Evolutionary conservation across 257 asterid genomes (phyloP).

Genomic region (Orobanche coerulescens): DNA sequence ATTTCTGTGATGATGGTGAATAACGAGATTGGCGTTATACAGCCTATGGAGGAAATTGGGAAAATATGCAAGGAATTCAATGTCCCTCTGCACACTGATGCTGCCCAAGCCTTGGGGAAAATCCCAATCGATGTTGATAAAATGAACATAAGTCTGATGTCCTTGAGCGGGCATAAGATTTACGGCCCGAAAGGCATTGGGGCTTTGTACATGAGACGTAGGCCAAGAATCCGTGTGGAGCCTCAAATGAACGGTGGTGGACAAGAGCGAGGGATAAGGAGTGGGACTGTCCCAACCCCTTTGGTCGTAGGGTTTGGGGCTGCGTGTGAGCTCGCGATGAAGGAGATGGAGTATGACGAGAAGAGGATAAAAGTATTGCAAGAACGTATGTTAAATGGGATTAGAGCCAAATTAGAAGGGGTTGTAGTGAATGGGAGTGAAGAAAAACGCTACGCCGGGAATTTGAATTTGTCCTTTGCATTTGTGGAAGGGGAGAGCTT

Average conservation of each 20-base stretch:
- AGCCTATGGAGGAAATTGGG: constrained; percentile 86
- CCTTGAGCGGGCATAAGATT: constrained; percentile 91
- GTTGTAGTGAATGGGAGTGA: constrained; percentile 92
- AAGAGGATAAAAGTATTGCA: constrained; percentile 53
- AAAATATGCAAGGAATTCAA: constrained; percentile 70
- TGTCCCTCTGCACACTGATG: constrained; percentile 86
- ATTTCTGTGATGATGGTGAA: constrained; percentile 95
- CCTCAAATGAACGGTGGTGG: constrained; percentile 99
- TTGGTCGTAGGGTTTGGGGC: constrained; percentile 94
- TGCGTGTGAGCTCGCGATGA: constrained; percentile 84
- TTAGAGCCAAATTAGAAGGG: constrained; percentile 60
- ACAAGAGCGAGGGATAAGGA: constrained; percentile 96
- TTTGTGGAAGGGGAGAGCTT: constrained; percentile 98
- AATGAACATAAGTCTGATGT: constrained; percentile 92
- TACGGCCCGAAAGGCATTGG: constrained; percentile 97
- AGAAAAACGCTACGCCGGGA: constrained; percentile 75
- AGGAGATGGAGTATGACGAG: constrained; percentile 89
- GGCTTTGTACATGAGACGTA: constrained; percentile 78
- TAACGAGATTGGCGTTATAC: constrained; percentile 94
- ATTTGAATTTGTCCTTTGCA: constrained; percentile 87
- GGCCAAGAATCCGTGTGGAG: constrained; percentile 94
- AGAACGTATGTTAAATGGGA: constrained; percentile 63
- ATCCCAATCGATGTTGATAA: constrained; percentile 78
- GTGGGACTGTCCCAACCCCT: constrained; percentile 95
- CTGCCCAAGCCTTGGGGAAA: constrained; percentile 91